Evolutionary conservation across 2,329 filamentous ascomycete genomes (phyloP).

Genomic region (Trichocomaceae sp.): DNA sequence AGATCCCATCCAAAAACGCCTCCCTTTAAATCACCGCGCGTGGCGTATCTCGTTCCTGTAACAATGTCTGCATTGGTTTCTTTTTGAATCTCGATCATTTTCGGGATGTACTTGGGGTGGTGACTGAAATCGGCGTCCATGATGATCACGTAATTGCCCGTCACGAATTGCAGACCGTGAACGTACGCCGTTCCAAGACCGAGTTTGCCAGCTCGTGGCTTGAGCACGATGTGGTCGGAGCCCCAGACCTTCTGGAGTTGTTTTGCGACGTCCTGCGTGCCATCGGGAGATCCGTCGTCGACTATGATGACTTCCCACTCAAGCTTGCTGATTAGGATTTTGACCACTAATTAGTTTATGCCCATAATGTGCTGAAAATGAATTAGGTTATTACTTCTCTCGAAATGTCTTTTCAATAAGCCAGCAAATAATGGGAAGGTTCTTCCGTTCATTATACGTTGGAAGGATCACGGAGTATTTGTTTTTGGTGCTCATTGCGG

Average conservation of each 20-base stretch:
- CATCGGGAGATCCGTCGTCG: slow-evolving; percentile 95
- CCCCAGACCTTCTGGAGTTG: slow-evolving; percentile 84
- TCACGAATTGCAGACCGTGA: slow-evolving; percentile 82
- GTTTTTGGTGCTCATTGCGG: slow-evolving; percentile 47
- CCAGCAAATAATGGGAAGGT: slow-evolving; percentile 94
- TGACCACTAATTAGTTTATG: background rate
- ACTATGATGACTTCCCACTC: slow-evolving; percentile 98
- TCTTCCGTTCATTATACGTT: slow-evolving; percentile 96
- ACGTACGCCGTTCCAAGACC: slow-evolving; percentile 97
- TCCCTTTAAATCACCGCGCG: slow-evolving; percentile 53
- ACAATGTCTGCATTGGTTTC: slow-evolving; percentile 86
- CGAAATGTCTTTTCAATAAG: slow-evolving; percentile 88
- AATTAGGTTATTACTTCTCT: slow-evolving; percentile 57
- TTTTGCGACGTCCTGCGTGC: slow-evolving; percentile 81
- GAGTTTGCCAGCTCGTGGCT: slow-evolving; percentile 86
- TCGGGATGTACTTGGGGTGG: slow-evolving; percentile 96
- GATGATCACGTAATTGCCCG: slow-evolving; percentile 95
- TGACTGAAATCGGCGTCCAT: slow-evolving; percentile 99
- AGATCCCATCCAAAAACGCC: slow-evolving; percentile 97
- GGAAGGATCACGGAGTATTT: slow-evolving; percentile 97
- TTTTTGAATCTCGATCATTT: slow-evolving; percentile 81
- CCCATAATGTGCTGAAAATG: background rate
- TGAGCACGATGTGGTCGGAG: slow-evolving; percentile 68
- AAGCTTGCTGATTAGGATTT: slow-evolving; percentile 59
- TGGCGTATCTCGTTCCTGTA: slow-evolving; percentile 89